Evolutionary conservation across 139 green algal species (phyloP), one percentile per base, ranked within the genome.

Genomic region (Closterium sp.): DNA sequence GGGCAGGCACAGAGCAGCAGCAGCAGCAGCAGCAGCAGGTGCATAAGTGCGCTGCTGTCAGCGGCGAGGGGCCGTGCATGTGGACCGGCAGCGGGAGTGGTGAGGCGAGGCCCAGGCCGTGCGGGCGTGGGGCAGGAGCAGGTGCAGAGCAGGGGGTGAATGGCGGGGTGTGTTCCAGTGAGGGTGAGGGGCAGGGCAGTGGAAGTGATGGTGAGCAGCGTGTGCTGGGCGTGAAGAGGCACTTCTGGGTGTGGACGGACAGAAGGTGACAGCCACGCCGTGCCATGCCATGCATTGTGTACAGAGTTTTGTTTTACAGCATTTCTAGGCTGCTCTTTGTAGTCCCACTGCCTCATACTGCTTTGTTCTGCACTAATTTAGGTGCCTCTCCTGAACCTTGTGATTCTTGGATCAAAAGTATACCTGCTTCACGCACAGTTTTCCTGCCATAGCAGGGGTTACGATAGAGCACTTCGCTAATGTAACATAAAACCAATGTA

Each of bases 171-270:
- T 31, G n/a, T 73, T 70, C 45, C 86, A 31, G n/a, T 42, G 30
- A 70, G 50, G 79, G 22, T 42, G 91, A 27, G 87, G 89, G 24
- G 24, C 22, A 27, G 24, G 93, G 50, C 34, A 30, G 87, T 24
- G 22, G 11, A 21, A 62, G 86, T 91, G 90, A 93, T 11, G 24
- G 32, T 32, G 90, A 93, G 92, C 24, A 85, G 86, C 62, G 62
- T 79, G 88, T 9, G 9, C 34, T 93, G 42, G 91, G 91, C 28
- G 91, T 93, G 88, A 86, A 88, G 89, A 93, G 89, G 70, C 91
- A 93, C 84, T 93, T 93, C 30, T 93, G 91, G 91, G 34, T 88
- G 73, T 93, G 91, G 91, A 93, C 62, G 62, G 62, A 79, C 62
- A 79, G 0, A 79, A 79, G 13, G 17, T 79, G 62, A 79, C 62